These are phyloP conservation scores for Saturnispora diversa DNA, from an alignment of 805 yeast genomes.

Conservation along the genomic window DNA sequence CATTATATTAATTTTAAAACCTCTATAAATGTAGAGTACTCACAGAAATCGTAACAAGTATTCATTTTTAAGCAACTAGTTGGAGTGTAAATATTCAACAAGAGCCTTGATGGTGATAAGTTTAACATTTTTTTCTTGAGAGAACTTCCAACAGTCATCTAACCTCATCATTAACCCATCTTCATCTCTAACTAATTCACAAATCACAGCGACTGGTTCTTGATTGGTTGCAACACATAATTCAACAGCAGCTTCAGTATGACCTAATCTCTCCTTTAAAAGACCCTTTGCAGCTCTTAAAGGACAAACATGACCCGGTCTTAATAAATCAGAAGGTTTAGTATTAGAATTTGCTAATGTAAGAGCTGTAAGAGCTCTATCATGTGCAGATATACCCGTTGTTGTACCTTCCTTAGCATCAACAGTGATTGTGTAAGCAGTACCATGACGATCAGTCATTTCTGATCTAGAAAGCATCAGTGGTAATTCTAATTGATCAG, in stretches of 20 bases:
- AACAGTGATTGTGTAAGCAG: constrained; percentile 92
- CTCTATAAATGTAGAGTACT: too few relatives aligned
- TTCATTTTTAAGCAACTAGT: constrained; percentile 10
- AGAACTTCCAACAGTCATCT: constrained; percentile 72
- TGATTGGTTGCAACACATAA: constrained; percentile 68
- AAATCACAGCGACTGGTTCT: constrained; percentile 82
- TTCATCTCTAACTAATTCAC: constrained; percentile 86
- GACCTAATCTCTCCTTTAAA: constrained; percentile 77
- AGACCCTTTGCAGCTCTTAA: constrained; percentile 86
- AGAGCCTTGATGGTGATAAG: constrained; percentile 73
- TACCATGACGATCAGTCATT: constrained; percentile 79
- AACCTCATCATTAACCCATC: constrained; percentile 96
- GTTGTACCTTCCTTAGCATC: constrained; percentile 86
- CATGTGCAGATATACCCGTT: constrained; percentile 94
- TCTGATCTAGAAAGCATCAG: constrained; percentile 50
- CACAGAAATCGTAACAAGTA: too few relatives aligned
- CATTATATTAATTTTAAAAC: too few relatives aligned
- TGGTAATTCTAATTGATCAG: constrained; percentile 74
- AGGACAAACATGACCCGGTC: constrained; percentile 95
- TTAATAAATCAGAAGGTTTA: constrained; percentile 58
- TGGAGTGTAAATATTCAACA: constrained; percentile 41
- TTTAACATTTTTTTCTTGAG: constrained; percentile 52
- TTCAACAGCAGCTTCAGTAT: constrained; percentile 95
- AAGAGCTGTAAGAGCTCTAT: constrained; percentile 76
- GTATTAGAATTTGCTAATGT: constrained; percentile 56